phyloP scores from a whole-genome alignment of 176 grass and related monocot species.

The Lolium perenne region DNA sequence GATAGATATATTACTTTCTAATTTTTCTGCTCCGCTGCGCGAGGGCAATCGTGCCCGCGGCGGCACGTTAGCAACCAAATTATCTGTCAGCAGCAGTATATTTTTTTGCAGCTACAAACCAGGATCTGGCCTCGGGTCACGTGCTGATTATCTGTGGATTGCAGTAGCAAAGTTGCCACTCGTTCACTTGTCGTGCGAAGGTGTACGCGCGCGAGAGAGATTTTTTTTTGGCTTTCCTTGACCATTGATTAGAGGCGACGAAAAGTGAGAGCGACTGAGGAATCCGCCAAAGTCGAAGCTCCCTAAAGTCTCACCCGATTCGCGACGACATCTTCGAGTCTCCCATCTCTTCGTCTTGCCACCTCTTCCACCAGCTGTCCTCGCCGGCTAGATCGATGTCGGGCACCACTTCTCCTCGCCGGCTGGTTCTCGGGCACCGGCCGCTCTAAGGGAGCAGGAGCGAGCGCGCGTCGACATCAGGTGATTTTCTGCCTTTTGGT shows the following conservation, averaged over 20 bases:
- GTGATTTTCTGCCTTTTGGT: neutral
- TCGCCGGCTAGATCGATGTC: neutral
- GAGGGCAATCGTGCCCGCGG: too few relatives aligned
- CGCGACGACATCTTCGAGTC: neutral
- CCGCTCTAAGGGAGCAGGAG: neutral
- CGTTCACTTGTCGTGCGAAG: neutral
- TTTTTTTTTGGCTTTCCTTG: neutral
- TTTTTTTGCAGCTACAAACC: neutral
- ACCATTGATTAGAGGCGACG: neutral
- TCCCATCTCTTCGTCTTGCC: neutral
- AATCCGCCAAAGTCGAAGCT: neutral
- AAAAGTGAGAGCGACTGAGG: neutral
- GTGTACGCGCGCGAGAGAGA: neutral
- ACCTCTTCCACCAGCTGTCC: neutral
- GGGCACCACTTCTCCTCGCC: neutral
- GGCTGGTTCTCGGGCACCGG: neutral
- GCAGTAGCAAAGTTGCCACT: neutral
- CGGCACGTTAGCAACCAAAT: too few relatives aligned
- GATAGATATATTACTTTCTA: too few relatives aligned
- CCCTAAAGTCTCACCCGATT: neutral
- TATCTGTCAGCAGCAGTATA: too few relatives aligned
- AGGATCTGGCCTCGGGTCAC: neutral
- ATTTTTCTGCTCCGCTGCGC: too few relatives aligned
- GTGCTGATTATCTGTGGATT: neutral
- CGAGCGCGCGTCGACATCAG: neutral